These are phyloP conservation scores for Clitopilus hobsonii DNA, from an alignment of 768 basidiomycete species.

Conservation along the genomic window DNA sequence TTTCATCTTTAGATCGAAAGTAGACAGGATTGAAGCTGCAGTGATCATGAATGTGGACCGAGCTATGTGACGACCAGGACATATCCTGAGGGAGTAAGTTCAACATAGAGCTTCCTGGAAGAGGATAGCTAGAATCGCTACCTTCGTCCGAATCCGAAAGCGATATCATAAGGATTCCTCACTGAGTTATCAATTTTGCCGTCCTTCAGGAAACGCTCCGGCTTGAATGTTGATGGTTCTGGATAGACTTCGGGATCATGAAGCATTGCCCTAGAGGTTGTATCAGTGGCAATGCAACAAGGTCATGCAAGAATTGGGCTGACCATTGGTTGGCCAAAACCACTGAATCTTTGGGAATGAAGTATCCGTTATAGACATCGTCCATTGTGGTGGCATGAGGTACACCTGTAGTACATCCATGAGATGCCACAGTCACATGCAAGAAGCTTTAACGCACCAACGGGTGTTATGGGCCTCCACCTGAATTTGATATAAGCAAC, in stretches of 20 bases:
- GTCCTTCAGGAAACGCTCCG: slow-evolving; percentile 16
- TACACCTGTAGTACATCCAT: not conserved
- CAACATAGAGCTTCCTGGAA: too few species aligned
- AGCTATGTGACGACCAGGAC: too few species aligned
- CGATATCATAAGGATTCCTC: slow-evolving; percentile 3
- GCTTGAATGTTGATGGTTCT: slow-evolving; percentile 15
- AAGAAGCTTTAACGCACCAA: slow-evolving; percentile 11
- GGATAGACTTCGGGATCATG: slow-evolving; percentile 6
- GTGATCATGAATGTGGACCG: too few species aligned
- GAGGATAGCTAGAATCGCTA: too few species aligned
- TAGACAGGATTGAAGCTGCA: too few species aligned
- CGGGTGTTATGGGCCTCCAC: slow-evolving; percentile 18
- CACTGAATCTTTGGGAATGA: slow-evolving; percentile 3
- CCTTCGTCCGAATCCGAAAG: slow-evolving; percentile 25
- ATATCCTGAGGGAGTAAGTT: too few species aligned
- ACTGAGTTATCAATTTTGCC: slow-evolving; percentile 8
- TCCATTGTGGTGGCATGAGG: slow-evolving; percentile 4
- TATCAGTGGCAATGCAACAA: not conserved
- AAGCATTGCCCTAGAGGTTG: slow-evolving; percentile 4
- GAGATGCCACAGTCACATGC: not conserved
- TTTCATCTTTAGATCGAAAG: too few species aligned
- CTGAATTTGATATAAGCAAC: not conserved
- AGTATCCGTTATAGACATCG: slow-evolving; percentile 7
- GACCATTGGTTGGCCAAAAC: slow-evolving; percentile 5
- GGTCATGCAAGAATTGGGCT: not conserved